Conservation (phyloP, 1,284 basidiomycete genomes). For the Takashimella koratensis region DNA sequence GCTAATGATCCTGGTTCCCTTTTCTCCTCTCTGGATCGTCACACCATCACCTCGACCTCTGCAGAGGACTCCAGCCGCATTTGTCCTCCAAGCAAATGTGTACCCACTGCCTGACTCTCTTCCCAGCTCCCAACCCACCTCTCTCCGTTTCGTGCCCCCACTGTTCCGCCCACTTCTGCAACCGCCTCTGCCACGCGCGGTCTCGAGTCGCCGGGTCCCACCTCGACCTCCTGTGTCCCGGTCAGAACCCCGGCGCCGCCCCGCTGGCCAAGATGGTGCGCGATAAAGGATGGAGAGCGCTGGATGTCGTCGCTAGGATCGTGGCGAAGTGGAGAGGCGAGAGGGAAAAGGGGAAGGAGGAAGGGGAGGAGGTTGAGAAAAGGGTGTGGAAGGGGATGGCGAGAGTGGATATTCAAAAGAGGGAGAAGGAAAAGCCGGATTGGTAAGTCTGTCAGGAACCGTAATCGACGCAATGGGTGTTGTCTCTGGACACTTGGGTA, state of each 20-base stretch:
- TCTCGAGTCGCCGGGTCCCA: conserved; percentile 55
- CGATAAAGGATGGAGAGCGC: conserved; percentile 63
- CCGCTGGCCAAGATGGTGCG: conserved; percentile 62
- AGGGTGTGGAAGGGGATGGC: conserved; percentile 43
- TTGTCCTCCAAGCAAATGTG: conserved; percentile 29
- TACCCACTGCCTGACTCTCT: conserved; percentile 35
- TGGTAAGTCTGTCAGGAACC: conserved; percentile 26
- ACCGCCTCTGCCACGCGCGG: conserved; percentile 62
- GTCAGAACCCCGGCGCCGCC: conserved; percentile 64
- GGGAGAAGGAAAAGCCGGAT: conserved; percentile 38
- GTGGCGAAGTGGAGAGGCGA: conserved; percentile 63
- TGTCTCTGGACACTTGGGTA: not conserved
- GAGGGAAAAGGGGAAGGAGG: conserved; percentile 55
- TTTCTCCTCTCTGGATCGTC: not conserved
- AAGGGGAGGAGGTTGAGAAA: conserved; percentile 41
- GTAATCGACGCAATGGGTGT: not conserved
- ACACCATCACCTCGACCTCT: not conserved
- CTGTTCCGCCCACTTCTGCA: conserved; percentile 65
- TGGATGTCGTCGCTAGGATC: conserved; percentile 66
- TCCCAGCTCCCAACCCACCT: conserved; percentile 21
- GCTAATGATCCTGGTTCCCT: no score
- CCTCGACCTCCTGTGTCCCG: conserved; percentile 69
- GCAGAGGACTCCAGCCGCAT: conserved; percentile 23
- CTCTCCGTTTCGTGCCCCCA: conserved; percentile 26
- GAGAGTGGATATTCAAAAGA: conserved; percentile 32